Base-by-base conservation (phyloP, 208 protist genomes). In the Leishmania turanica region DNA sequence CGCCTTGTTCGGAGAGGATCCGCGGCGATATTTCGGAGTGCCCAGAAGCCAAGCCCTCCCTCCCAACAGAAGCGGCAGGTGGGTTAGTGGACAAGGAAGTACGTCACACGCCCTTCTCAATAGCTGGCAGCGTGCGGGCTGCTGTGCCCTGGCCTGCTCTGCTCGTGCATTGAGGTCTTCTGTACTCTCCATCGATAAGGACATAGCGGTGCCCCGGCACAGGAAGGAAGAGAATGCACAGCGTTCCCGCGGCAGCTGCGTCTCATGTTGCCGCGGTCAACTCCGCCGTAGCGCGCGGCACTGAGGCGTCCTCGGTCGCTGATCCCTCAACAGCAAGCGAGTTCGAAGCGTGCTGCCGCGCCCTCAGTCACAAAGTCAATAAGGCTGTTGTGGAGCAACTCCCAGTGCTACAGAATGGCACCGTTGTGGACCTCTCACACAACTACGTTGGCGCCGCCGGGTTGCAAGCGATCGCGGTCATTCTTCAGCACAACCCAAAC, bases 391-490 rank as follows among this genome's bases (percentile, higher is more conserved):
- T 88, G 17, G 75, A 62, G 47, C 73, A 88, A 19, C 86, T 89
- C 0, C 88, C 90, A 11, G 47, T 64, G 3, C 87, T 97, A 53
- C 80, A 84, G 31, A 62, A 82, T 47, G 86, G 85, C n/a, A 5
- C 60, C 6, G 75, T 91, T 31, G 87, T 96, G 15, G 90, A 97
- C 72, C 80, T 97, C 37, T 87, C 68, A 45, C 84, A 88, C 54
- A 95, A 94, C 77, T 96, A 96, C 83, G 79, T 96, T 58, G 93
- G 95, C 53, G 87, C 87, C 24, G 83, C 81, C 7, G 95, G 93
- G 3, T 83, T 98, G 69, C 93, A 96, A 79, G 93, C 91, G 27
- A 85, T 95, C n/a, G 88, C 90, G 34, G 84, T 89, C 1, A 77
- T 98, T 17, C 84, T 98, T 24, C 87, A 88, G 13, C 83, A 90